Conservation (phyloP, 306 rosid genomes). For the Potentilla sterilis region DNA sequence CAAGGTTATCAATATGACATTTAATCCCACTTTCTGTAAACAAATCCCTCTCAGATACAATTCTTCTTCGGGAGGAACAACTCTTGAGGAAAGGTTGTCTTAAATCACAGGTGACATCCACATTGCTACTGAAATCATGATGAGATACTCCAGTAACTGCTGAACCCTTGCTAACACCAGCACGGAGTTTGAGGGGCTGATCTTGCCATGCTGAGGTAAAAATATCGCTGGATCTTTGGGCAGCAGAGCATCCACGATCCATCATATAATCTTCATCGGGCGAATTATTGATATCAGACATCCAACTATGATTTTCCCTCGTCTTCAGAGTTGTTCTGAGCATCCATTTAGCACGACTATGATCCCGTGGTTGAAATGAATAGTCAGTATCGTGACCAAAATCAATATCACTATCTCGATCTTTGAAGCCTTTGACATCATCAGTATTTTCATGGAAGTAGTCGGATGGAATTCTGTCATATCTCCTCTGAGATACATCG, state of each 20-base stretch:
- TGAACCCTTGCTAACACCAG: slow-evolving; percentile 31
- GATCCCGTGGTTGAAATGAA: slow-evolving; percentile 42
- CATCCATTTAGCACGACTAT: slow-evolving; percentile 37
- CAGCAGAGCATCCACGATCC: slow-evolving; percentile 32
- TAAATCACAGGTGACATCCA: slow-evolving; percentile 33
- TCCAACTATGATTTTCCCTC: slow-evolving; percentile 21
- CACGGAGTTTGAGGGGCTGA: slow-evolving; percentile 36
- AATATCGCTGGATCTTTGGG: slow-evolving; percentile 33
- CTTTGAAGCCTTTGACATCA: slow-evolving; percentile 40
- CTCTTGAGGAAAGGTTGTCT: slow-evolving; percentile 56
- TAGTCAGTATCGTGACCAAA: slow-evolving; percentile 31
- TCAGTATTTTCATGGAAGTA: slow-evolving; percentile 26
- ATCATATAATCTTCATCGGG: slow-evolving; percentile 35
- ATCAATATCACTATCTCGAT: slow-evolving; percentile 34
- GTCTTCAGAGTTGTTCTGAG: slow-evolving; percentile 30
- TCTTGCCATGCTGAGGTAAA: slow-evolving; percentile 41
- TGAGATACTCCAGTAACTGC: slow-evolving; percentile 31
- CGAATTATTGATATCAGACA: slow-evolving; percentile 29
- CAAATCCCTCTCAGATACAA: slow-evolving; percentile 42
- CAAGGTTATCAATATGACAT: slow-evolving; percentile 37
- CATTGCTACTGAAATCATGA: slow-evolving; percentile 31
- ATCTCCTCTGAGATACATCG: slow-evolving; percentile 30
- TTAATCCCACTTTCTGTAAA: slow-evolving; percentile 36
- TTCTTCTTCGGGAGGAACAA: slow-evolving; percentile 45
- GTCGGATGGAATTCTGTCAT: slow-evolving; percentile 31